These are phyloP conservation scores for Penicillium italicum DNA, from an alignment of 2,329 filamentous ascomycete genomes.

Conservation along the genomic window DNA sequence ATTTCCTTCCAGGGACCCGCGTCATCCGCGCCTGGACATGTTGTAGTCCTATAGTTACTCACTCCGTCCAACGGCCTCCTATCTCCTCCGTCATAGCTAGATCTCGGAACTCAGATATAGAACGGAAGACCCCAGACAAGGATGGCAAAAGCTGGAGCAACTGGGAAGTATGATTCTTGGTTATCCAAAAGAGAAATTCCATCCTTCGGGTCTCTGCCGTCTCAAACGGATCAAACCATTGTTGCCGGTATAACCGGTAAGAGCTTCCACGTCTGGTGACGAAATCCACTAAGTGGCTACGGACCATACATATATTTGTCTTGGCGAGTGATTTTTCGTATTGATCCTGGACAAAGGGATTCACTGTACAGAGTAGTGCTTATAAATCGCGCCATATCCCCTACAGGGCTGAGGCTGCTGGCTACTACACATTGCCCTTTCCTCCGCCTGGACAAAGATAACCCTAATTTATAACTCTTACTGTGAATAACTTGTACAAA, in stretches of 20 bases:
- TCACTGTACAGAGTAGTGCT: conserved; percentile 18
- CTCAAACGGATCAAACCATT: conserved; percentile 13
- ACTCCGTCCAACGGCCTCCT: not conserved
- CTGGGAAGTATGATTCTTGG: not conserved
- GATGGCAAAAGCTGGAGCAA: conserved; percentile 6
- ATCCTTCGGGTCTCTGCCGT: conserved; percentile 10
- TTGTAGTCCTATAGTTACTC: not conserved
- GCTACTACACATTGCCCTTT: not conserved
- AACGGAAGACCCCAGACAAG: not conserved
- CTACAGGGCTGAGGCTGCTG: not conserved
- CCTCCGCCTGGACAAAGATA: not conserved
- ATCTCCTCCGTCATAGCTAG: not conserved
- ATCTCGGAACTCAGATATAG: not conserved
- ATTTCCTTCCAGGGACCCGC: conserved; percentile 20
- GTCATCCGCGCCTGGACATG: conserved; percentile 19
- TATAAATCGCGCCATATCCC: conserved; percentile 20
- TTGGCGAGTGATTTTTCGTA: conserved; percentile 15
- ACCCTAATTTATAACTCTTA: not conserved
- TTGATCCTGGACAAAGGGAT: conserved; percentile 13
- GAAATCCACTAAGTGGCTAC: conserved; percentile 22
- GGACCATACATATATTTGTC: conserved; percentile 14
- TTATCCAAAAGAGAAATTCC: conserved; percentile 6
- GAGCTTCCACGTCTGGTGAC: conserved; percentile 24
- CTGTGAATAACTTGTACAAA: conserved; percentile 5
- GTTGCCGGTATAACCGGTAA: conserved; percentile 23